These are phyloP conservation scores for Zygosaccharomyces siamensis DNA, from an alignment of 805 yeast species.

Conservation along the genomic window DNA sequence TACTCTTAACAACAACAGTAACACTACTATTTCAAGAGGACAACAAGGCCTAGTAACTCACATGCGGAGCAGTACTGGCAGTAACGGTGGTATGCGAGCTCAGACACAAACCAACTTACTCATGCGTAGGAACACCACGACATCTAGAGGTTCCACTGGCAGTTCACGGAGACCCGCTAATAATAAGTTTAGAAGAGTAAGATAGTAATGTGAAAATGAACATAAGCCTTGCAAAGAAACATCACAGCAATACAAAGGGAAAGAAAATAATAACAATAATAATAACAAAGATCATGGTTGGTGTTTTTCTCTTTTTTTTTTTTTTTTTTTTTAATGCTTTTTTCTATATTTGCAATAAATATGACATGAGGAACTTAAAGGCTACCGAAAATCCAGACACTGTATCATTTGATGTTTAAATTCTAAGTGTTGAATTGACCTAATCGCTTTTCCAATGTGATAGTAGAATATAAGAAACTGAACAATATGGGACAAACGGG, in stretches of 20 bases:
- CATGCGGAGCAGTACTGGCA: slow-evolving; percentile 20
- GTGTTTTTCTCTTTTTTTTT: too few species aligned
- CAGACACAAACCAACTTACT: slow-evolving; percentile 11
- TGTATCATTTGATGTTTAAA: slow-evolving; percentile 1
- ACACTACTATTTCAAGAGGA: slow-evolving; percentile 9
- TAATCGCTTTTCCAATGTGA: neutral
- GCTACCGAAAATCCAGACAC: slow-evolving; percentile 1
- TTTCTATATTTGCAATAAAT: slow-evolving; percentile 4
- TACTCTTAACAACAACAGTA: slow-evolving; percentile 15
- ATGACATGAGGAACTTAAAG: slow-evolving; percentile 3
- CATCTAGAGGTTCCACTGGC: slow-evolving; percentile 2
- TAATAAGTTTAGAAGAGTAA: slow-evolving; percentile 11
- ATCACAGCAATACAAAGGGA: neutral
- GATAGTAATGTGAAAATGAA: neutral
- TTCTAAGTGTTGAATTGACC: neutral
- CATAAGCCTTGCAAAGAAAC: neutral
- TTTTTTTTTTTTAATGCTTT: neutral
- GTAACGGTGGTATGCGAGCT: neutral
- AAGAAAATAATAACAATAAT: neutral
- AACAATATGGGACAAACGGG: neutral
- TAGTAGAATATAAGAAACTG: slow-evolving; percentile 2
- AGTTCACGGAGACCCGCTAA: slow-evolving; percentile 1
- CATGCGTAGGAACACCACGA: slow-evolving; percentile 12
- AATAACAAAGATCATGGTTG: neutral
- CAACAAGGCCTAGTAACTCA: slow-evolving; percentile 21